Evolutionary conservation across 78 protist genomes (phyloP).

Genomic region (Chrysochromulina tobinii): DNA sequence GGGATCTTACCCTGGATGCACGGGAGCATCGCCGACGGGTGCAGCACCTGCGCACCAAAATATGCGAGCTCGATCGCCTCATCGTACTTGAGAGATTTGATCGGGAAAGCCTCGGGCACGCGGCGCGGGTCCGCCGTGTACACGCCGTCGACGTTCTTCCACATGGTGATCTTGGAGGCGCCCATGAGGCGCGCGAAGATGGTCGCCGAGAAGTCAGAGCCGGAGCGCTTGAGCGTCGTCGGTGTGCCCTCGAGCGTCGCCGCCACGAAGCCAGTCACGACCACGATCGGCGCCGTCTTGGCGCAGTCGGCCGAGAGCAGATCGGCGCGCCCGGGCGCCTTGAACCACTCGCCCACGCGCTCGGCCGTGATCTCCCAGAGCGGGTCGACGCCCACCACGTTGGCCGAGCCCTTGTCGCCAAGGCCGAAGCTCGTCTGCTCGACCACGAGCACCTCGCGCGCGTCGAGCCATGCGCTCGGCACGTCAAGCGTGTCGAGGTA

Average conservation of each 20-base stretch:
- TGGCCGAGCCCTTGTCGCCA: constrained; percentile 41
- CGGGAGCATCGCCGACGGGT: constrained; percentile 54
- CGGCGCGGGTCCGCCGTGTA: constrained; percentile 55
- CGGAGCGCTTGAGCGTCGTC: constrained; percentile 49
- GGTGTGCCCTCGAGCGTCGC: neutral
- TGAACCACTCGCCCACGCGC: neutral
- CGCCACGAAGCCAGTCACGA: constrained; percentile 41
- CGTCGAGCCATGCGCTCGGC: neutral
- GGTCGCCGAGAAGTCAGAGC: constrained; percentile 48
- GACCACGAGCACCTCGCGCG: neutral
- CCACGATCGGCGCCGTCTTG: neutral
- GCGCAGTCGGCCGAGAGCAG: neutral
- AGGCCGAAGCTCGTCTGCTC: constrained; percentile 1
- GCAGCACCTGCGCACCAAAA: constrained; percentile 47
- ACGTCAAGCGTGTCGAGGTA: neutral
- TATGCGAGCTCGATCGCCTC: constrained; percentile 54
- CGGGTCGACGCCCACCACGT: constrained; percentile 1
- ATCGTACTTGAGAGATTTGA: constrained; percentile 37
- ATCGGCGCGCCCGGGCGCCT: too few species aligned
- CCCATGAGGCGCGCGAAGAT: constrained; percentile 36
- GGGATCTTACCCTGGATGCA: constrained; percentile 45
- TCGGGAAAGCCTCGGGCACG: constrained; percentile 31
- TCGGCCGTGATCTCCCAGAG: neutral
- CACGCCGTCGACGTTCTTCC: constrained; percentile 59
- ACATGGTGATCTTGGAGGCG: constrained; percentile 37